Conservation (phyloP, 148 eudicot genomes). For the Rhododendron ferrugineum region DNA sequence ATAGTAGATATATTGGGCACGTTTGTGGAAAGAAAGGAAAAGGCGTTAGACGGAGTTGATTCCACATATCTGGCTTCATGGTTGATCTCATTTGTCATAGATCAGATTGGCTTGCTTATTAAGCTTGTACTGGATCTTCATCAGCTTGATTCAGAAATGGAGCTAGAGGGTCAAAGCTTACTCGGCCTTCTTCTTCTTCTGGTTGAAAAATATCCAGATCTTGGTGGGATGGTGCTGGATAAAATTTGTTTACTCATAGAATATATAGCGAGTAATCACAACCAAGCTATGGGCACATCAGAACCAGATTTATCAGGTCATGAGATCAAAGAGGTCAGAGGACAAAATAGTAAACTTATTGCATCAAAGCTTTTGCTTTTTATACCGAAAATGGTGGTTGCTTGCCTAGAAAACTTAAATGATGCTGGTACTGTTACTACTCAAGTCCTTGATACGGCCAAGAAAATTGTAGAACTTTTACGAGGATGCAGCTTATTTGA, state of each 20-base stretch:
- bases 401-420: slow-evolving; percentile 42
- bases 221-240: slow-evolving; percentile 42
- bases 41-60: slow-evolving; percentile 28
- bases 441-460: slow-evolving; percentile 28
- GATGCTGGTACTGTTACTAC: slow-evolving; percentile 24
- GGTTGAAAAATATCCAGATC: slow-evolving; percentile 33
- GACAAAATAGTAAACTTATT: slow-evolving; percentile 18
- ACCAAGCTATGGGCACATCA: slow-evolving; percentile 15
- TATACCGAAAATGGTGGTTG: slow-evolving; percentile 34
- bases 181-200: slow-evolving; percentile 37
- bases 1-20: slow-evolving; percentile 42
- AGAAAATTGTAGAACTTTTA: slow-evolving; percentile 38
- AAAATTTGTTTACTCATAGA: slow-evolving; percentile 30
- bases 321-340: slow-evolving; percentile 20
- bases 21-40: slow-evolving; percentile 31
- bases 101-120: slow-evolving; percentile 35
- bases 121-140: slow-evolving; percentile 22
- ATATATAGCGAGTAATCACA: slow-evolving; percentile 25
- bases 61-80: slow-evolving; percentile 25
- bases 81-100: slow-evolving; percentile 35
- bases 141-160: slow-evolving; percentile 29
- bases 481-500: slow-evolving; percentile 40
- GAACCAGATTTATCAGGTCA: slow-evolving; percentile 25
- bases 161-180: slow-evolving; percentile 39
- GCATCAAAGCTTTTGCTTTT: slow-evolving; percentile 30